A percentile compares a stretch with the other conserved stretches of the same genome.
Conservation (phyloP, 805 yeast species). For the Kazachstania psychrophila region DNA sequence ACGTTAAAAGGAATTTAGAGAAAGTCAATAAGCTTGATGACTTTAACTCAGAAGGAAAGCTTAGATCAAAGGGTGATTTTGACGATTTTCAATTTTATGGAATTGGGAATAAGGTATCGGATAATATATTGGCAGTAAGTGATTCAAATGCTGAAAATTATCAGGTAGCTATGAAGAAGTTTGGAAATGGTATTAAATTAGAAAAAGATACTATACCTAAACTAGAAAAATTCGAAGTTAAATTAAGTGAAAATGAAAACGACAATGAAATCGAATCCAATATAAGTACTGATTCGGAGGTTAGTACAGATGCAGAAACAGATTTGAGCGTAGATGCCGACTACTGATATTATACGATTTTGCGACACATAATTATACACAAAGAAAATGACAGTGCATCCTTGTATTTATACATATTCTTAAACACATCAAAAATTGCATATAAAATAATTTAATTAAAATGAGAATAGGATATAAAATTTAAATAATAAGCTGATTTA, state of each 20-base stretch:
- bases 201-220: background rate
- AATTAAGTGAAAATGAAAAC: background rate
- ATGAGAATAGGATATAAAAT: too few species aligned
- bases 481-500: too few species aligned
- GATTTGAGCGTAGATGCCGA: too few species aligned
- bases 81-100: background rate
- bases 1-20: background rate
- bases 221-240: background rate
- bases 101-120: background rate
- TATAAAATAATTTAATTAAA: too few species aligned
- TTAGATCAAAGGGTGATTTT: background rate
- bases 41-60: constrained; percentile 9
- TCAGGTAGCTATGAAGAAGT: background rate
- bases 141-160: background rate
- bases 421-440: too few species aligned
- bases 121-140: too few species aligned
- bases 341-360: too few species aligned
- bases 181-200: background rate
- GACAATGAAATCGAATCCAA: background rate
- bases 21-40: constrained; percentile 13
- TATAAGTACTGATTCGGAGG: constrained; percentile 4
- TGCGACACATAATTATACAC: too few species aligned
- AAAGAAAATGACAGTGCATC: too few species aligned
- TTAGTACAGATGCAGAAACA: too few species aligned
- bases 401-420: too few species aligned